These are phyloP conservation scores for Hordeum pubiflorum DNA, from an alignment of 202 grass and related monocot genomes.

Conservation along the genomic window DNA sequence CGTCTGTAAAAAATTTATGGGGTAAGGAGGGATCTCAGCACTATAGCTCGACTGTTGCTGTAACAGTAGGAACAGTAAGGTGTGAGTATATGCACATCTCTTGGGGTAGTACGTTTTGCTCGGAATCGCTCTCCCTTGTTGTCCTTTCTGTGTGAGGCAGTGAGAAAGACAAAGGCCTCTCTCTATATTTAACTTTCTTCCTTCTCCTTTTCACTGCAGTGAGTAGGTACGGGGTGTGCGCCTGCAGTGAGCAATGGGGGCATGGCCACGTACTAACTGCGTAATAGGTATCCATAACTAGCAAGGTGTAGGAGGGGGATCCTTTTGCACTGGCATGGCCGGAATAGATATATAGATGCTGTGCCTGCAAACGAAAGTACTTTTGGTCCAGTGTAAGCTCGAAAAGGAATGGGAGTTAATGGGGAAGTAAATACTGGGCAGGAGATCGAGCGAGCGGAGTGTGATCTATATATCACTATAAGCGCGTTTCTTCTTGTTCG, in stretches of 20 bases:
- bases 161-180: not conserved
- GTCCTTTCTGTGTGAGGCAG: conserved; percentile 36
- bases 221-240: conserved; percentile 33
- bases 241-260: conserved; percentile 37
- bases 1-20: conserved; percentile 45
- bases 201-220: conserved; percentile 39
- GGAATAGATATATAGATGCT: conserved; percentile 46
- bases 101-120: conserved; percentile 9
- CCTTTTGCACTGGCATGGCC: conserved; percentile 25
- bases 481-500: conserved; percentile 25
- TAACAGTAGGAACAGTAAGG: conserved; percentile 26
- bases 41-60: conserved; percentile 28
- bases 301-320: conserved; percentile 33
- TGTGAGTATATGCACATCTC: conserved; percentile 22
- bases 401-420: conserved; percentile 38
- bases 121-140: conserved; percentile 22
- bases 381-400: conserved; percentile 43
- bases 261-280: conserved; percentile 27
- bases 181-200: not conserved
- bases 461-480: not conserved
- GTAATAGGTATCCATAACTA: conserved; percentile 44
- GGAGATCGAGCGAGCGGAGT: not conserved
- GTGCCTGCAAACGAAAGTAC: conserved; percentile 40
- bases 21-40: conserved; percentile 27
- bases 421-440: conserved; percentile 10